Base-by-base conservation (phyloP, 805 yeast genomes). In the Lipomyces lipofer region DNA sequence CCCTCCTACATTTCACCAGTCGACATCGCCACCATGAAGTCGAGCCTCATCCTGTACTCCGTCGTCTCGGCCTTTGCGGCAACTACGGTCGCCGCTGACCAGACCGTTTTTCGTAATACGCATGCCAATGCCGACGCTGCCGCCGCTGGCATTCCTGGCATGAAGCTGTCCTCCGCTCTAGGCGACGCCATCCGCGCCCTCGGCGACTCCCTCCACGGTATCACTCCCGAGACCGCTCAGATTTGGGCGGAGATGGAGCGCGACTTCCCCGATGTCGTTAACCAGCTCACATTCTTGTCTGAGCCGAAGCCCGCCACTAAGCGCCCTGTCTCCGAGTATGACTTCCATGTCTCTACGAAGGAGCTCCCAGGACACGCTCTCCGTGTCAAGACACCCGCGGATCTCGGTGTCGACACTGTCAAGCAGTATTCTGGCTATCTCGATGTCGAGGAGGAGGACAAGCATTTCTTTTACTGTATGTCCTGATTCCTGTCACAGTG, bases 361-460 rank as follows among this genome's bases (percentile, higher is more conserved):
- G 71, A 71, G 52, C 67, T 74, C 35, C 77, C 80, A 13, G 71
- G 74, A 67, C 77, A 85, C 69, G 72, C 78, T 57, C 74, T 86
- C 71, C 81, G 92, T 67, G 80, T 82, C 63, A 79, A 79, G 71
- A 73, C 79, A 60, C 95, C 95, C 12, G 75, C 77, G 59, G 75
- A 73, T 35, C 78, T 91, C 62, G 95, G 95, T 15, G 73, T 91
- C 53, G 97, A 92, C 73, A 71, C 77, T 4, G 96, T 88, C 47
- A 82, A 85, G 55, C 92, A 86, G 69, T 82, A 82, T 65, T 75
- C 87, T 19, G 94, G 94, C 33, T 86, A 86, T 68, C 72, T 86
- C 63, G 86, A 84, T 66, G 81, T 83, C 43, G 85, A 82, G 56
- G 88, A 84, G 47, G 88, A 84, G 63, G 97, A 88, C 62, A 91